Evolutionary conservation across 345 rosid genomes (phyloP).

Genomic region (Lepidium aucheri): DNA sequence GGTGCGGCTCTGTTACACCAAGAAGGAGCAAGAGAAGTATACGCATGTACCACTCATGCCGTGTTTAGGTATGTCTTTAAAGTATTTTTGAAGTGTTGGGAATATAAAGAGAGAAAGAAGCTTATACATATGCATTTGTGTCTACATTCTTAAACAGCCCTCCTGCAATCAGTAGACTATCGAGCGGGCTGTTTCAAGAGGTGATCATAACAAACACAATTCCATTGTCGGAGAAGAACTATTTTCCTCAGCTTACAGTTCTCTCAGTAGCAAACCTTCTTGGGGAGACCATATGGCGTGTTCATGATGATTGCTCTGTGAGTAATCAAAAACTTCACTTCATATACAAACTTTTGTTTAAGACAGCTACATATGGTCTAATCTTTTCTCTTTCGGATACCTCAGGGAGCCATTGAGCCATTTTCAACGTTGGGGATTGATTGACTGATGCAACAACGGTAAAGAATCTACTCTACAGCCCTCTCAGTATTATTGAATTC

Average conservation of each 20-base stretch:
- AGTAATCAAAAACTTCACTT: conserved; percentile 35
- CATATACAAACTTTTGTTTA: neutral
- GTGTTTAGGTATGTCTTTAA: conserved; percentile 63
- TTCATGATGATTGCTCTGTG: conserved; percentile 92
- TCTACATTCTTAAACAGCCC: conserved; percentile 45
- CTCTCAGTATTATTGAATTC: neutral
- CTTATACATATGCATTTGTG: neutral
- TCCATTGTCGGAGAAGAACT: conserved; percentile 75
- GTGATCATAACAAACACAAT: conserved; percentile 94
- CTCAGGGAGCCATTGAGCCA: conserved; percentile 75
- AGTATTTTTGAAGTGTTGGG: neutral
- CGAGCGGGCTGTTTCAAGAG: conserved; percentile 91
- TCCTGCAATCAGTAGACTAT: conserved; percentile 89
- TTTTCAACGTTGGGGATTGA: conserved; percentile 80
- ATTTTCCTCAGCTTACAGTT: conserved; percentile 85
- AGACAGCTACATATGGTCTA: neutral
- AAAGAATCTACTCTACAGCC: neutral
- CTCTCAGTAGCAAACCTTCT: conserved; percentile 94
- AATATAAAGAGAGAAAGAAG: neutral
- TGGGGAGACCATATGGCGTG: conserved; percentile 97
- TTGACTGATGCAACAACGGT: conserved; percentile 29
- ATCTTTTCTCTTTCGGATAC: conserved; percentile 11
- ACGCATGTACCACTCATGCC: conserved; percentile 92
- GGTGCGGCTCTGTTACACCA: conserved; percentile 96
- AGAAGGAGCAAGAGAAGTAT: conserved; percentile 97